A percentile compares a stretch with the other conserved stretches of the same genome.
Conservation (phyloP, 2,329 filamentous ascomycete species). For the Pestalotiopsis sp. region DNA sequence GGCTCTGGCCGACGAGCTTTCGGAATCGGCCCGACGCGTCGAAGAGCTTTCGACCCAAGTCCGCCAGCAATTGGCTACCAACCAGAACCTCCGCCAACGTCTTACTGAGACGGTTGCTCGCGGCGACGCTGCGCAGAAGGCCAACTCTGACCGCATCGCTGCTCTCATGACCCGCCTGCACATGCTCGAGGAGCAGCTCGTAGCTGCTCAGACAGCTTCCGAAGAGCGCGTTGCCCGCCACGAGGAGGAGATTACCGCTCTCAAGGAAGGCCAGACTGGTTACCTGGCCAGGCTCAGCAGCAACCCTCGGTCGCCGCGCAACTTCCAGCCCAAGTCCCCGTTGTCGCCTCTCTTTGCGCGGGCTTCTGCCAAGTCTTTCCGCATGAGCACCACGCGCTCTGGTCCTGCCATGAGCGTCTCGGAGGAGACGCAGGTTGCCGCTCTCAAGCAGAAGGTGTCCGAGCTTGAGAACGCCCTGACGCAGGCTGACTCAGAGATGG, state of each 20-base stretch:
- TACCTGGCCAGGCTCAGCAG: conserved; percentile 75
- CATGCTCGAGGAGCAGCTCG: conserved; percentile 78
- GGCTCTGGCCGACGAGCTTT: conserved; percentile 67
- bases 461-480: conserved; percentile 80
- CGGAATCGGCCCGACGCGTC: conserved; percentile 72
- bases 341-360: conserved; percentile 61
- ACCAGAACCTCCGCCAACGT: conserved; percentile 72
- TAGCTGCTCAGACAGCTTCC: conserved; percentile 79
- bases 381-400: conserved; percentile 45
- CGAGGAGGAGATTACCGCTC: conserved; percentile 76
- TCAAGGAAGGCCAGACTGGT: conserved; percentile 75
- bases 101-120: conserved; percentile 78
- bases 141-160: conserved; percentile 80
- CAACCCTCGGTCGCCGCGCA: conserved; percentile 44
- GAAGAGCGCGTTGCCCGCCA: conserved; percentile 82
- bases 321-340: conserved; percentile 59
- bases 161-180: conserved; percentile 80
- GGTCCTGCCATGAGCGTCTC: conserved; percentile 64
- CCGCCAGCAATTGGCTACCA: conserved; percentile 75
- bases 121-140: conserved; percentile 80
- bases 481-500: conserved; percentile 79
- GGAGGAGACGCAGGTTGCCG: conserved; percentile 72
- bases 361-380: conserved; percentile 50
- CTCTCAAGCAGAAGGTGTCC: conserved; percentile 74
- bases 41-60: conserved; percentile 80